These are phyloP conservation scores for maize (Zea mays) DNA, from an alignment of 176 grass and related monocot species.

Conservation along the genomic window DNA sequence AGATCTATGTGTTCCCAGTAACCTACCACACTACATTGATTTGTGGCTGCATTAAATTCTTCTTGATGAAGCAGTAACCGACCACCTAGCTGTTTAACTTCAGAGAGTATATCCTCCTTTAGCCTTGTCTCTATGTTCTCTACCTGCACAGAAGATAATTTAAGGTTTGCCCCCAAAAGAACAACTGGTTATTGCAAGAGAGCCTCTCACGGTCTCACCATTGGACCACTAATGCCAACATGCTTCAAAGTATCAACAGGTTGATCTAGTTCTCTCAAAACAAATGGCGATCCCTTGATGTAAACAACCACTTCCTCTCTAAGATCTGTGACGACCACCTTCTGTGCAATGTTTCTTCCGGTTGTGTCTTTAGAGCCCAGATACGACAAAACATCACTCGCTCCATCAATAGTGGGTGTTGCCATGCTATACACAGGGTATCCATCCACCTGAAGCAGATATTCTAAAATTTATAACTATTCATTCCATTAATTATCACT, in stretches of 20 bases:
- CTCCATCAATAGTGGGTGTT: conserved; percentile 90
- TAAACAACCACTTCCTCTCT: conserved; percentile 98
- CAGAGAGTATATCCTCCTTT: conserved; percentile 92
- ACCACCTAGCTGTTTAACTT: conserved; percentile 69
- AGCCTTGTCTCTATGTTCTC: conserved; percentile 86
- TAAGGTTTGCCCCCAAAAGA: conserved; percentile 26
- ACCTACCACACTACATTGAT: conserved; percentile 77
- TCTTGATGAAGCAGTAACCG: conserved; percentile 87
- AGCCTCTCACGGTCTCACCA: conserved; percentile 85
- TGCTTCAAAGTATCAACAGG: conserved; percentile 99
- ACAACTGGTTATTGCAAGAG: conserved; percentile 24
- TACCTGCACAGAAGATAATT: conserved; percentile 56
- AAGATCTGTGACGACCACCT: conserved; percentile 75
- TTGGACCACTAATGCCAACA: conserved; percentile 95
- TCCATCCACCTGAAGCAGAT: conserved; percentile 73
- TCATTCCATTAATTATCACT: conserved; percentile 11
- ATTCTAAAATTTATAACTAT: background rate
- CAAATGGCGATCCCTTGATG: conserved; percentile 87
- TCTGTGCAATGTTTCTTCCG: conserved; percentile 45
- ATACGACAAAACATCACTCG: conserved; percentile 85
- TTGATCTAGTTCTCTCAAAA: conserved; percentile 97
- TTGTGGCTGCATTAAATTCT: conserved; percentile 58
- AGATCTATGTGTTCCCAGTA: conserved; percentile 86
- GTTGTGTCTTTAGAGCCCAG: conserved; percentile 76
- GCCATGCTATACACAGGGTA: conserved; percentile 98